Conservation (phyloP, 805 yeast genomes). For the Nakazawaea ernobii region DNA sequence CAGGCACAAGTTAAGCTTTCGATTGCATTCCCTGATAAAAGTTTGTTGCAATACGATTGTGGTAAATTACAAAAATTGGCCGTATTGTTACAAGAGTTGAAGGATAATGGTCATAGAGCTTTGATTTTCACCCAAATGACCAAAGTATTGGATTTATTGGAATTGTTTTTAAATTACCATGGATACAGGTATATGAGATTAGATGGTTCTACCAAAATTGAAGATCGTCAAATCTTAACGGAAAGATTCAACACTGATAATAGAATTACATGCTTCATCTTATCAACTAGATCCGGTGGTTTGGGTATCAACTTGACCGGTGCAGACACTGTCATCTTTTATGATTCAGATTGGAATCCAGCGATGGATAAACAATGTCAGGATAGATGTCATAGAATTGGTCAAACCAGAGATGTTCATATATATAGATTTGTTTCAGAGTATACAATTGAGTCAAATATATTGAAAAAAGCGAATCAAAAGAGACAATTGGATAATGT, state of each 20-base stretch:
- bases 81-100: constrained; percentile 63
- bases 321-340: constrained; percentile 97
- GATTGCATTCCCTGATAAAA: constrained; percentile 94
- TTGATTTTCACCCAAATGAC: constrained; percentile 98
- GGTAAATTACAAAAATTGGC: constrained; percentile 92
- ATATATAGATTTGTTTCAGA: constrained; percentile 95
- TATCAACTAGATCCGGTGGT: constrained; percentile 97
- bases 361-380: constrained; percentile 99
- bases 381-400: constrained; percentile 98
- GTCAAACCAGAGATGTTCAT: constrained; percentile 97
- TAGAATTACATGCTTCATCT: constrained; percentile 81
- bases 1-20: constrained; percentile 80
- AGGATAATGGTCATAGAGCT: constrained; percentile 87
- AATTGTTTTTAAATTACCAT: constrained; percentile 87
- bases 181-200: constrained; percentile 92
- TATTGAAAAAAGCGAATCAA: constrained; percentile 89
- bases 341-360: constrained; percentile 99
- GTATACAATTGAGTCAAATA: constrained; percentile 93
- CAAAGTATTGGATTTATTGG: constrained; percentile 86
- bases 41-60: constrained; percentile 88
- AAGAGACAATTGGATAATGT: constrained; percentile 91
- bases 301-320: constrained; percentile 96
- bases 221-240: constrained; percentile 90
- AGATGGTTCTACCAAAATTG: constrained; percentile 97
- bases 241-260: constrained; percentile 88